These are phyloP conservation scores for Phytophthora pluvialis DNA, from an alignment of 352 stramenopile species.

Conservation along the genomic window DNA sequence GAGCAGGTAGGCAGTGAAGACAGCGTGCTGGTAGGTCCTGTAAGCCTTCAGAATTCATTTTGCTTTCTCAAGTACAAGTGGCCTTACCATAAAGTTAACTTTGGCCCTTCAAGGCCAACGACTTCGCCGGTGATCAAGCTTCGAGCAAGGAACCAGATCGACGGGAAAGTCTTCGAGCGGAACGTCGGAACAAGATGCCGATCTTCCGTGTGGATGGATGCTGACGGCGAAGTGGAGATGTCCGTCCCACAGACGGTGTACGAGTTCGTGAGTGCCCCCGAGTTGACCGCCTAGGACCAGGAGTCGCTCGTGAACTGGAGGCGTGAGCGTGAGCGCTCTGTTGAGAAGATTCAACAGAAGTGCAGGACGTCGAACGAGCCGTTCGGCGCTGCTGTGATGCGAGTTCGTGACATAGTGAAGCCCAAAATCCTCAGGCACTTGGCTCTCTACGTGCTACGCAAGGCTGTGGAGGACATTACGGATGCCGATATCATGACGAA, in stretches of 20 bases:
- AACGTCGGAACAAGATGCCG: conserved; percentile 11
- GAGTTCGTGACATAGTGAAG: conserved; percentile 14
- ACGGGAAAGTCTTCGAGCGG: conserved; percentile 5
- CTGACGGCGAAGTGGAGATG: conserved; percentile 29
- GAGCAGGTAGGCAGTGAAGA: no score
- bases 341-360: conserved; percentile 25
- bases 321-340: conserved; percentile 21
- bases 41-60: no score
- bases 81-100: no score
- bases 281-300: conserved; percentile 23
- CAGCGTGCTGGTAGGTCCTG: no score
- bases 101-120: conserved; percentile 18
- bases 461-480: conserved; percentile 9
- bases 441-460: conserved; percentile 16
- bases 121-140: conserved; percentile 14
- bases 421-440: conserved; percentile 15
- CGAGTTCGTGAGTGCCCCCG: conserved; percentile 21
- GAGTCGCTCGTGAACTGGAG: conserved; percentile 22
- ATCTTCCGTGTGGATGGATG: no score
- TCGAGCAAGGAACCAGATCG: conserved; percentile 12
- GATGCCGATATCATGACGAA: conserved; percentile 20
- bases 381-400: conserved; percentile 23
- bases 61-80: no score
- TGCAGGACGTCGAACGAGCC: conserved; percentile 20
- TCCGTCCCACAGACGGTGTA: conserved; percentile 21